Evolutionary conservation across 208 protist genomes (phyloP).

Genomic region (Wallacemonas rigidus): DNA sequence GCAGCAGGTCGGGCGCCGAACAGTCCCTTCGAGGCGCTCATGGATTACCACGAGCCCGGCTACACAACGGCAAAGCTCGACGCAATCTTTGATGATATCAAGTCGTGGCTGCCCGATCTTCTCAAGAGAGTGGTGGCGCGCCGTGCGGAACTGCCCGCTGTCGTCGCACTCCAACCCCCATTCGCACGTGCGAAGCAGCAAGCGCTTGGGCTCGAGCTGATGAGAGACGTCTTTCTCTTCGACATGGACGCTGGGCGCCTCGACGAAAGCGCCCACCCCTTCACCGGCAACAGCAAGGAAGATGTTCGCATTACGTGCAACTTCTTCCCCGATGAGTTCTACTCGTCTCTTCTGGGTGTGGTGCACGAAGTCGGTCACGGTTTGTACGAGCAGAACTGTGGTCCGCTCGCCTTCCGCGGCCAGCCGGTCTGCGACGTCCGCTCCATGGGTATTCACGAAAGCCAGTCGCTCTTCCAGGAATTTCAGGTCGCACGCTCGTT

Average conservation of each 20-base stretch:
- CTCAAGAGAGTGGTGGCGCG: slow-evolving; percentile 50
- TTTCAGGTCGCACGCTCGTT: slow-evolving; percentile 52
- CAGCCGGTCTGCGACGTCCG: slow-evolving; percentile 63
- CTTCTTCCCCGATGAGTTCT: slow-evolving; percentile 51
- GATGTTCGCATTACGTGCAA: slow-evolving; percentile 84
- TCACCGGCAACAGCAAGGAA: slow-evolving; percentile 62
- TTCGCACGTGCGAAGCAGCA: slow-evolving; percentile 47
- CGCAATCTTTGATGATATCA: slow-evolving; percentile 52
- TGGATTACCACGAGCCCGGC: slow-evolving; percentile 69
- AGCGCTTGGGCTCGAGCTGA: slow-evolving; percentile 31
- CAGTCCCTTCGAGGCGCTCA: slow-evolving; percentile 53
- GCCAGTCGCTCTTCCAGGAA: slow-evolving; percentile 78
- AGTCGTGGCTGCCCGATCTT: slow-evolving; percentile 63
- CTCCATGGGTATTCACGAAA: slow-evolving; percentile 78
- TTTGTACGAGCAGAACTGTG: slow-evolving; percentile 71
- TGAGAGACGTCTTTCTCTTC: slow-evolving; percentile 60
- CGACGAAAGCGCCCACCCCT: slow-evolving; percentile 78
- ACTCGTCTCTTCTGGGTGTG: slow-evolving; percentile 43
- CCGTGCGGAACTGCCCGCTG: slow-evolving; percentile 16
- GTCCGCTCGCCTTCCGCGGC: slow-evolving; percentile 37
- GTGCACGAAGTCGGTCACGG: slow-evolving; percentile 84
- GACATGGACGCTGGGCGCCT: slow-evolving; percentile 74
- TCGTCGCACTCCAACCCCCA: slow-evolving; percentile 12
- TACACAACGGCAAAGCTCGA: slow-evolving; percentile 52
- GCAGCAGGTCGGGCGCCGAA: slow-evolving; percentile 22